phyloP scores from a whole-genome alignment of 441 rosid species.

The Arabidopsis lyrata region DNA sequence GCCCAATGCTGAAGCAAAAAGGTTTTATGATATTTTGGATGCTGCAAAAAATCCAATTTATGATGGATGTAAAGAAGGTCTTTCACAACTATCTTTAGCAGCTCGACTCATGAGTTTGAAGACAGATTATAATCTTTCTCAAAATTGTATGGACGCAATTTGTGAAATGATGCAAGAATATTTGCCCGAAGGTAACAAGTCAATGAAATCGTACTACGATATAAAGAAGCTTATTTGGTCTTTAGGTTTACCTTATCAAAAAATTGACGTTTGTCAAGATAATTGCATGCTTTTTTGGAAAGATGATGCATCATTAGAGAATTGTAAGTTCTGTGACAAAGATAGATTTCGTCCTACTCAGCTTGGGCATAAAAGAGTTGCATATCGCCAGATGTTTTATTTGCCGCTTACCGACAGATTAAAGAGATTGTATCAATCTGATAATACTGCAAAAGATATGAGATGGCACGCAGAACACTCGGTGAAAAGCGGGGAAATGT shows the following conservation, averaged over 20 bases:
- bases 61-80: neutral
- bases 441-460: too few species aligned
- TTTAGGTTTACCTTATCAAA: constrained; percentile 52
- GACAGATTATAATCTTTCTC: neutral
- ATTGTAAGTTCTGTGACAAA: constrained; percentile 50
- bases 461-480: too few species aligned
- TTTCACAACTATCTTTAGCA: neutral
- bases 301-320: neutral
- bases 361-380: too few species aligned
- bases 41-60: too few species aligned
- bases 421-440: too few species aligned
- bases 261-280: neutral
- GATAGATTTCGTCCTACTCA: too few species aligned
- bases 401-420: too few species aligned
- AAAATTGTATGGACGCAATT: neutral
- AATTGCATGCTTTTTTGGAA: constrained; percentile 22
- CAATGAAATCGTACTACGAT: neutral
- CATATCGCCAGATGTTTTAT: too few species aligned
- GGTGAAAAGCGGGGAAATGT: too few species aligned
- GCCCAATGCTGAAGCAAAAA: too few species aligned
- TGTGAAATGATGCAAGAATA: too few species aligned
- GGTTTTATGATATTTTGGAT: too few species aligned
- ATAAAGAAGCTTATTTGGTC: neutral
- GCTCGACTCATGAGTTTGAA: neutral
- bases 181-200: neutral